Evolutionary conservation across 176 grass and related monocot genomes (phyloP), one percentile per base, ranked within the genome.

Genomic region (Hsuehochloa calcarea): DNA sequence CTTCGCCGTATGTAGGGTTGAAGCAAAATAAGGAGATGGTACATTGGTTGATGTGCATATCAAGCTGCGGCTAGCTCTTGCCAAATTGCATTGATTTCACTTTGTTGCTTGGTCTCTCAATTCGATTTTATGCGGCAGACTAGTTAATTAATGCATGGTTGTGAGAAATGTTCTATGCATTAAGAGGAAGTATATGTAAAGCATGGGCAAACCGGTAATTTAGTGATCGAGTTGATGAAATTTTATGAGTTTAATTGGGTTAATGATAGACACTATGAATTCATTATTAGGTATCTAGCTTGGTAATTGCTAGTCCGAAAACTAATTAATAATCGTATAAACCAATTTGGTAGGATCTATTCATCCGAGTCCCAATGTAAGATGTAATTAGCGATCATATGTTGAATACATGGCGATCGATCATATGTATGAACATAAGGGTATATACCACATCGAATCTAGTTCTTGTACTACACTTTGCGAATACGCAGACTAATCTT

Each of bases 81-180:
- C 56, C 66, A 49, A 80, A 40, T 40, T 52, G 68, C 29, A 83
- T 58, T 83, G 58, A 78, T 86, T 87, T 79, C 67, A 51, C 82
- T n/a, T 86, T 40, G 25, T 54, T 73, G 23, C 10, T 59, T 87
- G 40, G 38, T 64, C 1, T 17, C 8, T 63, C 17, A 8, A 50
- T 55, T 72, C 55, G 17, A 90, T 87, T 90, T 87, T 49, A 87
- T 87, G 84, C 84, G 38, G 58, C 5, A 72, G 72, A 65, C 65
- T 64, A 72, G 38, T 27, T 15, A 17, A 31, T 34, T 70, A 16
- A 8, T 72, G 11, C n/a, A 44, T 80, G 10, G 49, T 45, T 26
- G 19, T 58, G 49, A 64, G 8, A 64, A 17, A 10, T 50, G 41
- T 23, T 35, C 1, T 68, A 1, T 50, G 4, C 76, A 13, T 70